These are phyloP conservation scores for Heterobasidion irregulare DNA, from an alignment of 1,284 basidiomycete genomes.

Conservation along the genomic window DNA sequence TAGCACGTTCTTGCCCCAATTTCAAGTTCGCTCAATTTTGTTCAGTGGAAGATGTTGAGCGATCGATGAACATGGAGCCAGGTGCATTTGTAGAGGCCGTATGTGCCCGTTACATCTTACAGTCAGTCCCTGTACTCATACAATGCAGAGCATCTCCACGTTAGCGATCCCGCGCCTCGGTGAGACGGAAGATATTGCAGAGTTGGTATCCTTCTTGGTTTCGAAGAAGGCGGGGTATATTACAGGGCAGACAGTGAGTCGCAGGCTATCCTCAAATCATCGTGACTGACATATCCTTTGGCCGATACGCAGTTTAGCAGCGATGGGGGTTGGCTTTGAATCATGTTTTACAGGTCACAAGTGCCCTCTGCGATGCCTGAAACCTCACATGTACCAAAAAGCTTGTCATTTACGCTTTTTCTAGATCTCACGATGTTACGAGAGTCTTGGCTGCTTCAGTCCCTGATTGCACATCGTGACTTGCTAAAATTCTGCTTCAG, in stretches of 20 bases:
- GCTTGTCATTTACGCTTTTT: too few species aligned
- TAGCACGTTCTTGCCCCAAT: neutral
- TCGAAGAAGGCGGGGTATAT: slow-evolving; percentile 11
- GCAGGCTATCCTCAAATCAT: neutral
- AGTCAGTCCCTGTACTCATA: neutral
- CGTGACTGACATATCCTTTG: too few species aligned
- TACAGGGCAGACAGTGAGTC: slow-evolving; percentile 9
- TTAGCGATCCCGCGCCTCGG: slow-evolving; percentile 4
- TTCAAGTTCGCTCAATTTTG: neutral
- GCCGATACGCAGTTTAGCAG: too few species aligned
- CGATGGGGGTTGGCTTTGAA: too few species aligned
- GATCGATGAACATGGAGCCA: neutral
- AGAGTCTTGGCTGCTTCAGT: too few species aligned
- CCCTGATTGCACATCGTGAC: too few species aligned
- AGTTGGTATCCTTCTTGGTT: slow-evolving; percentile 13
- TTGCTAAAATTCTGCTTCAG: too few species aligned
- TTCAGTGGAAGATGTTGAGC: neutral
- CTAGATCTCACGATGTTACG: too few species aligned
- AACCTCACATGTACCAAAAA: too few species aligned
- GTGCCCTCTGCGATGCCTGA: too few species aligned
- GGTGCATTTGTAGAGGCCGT: neutral
- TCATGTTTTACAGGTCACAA: too few species aligned
- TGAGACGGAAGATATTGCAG: slow-evolving; percentile 11
- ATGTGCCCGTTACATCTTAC: neutral
- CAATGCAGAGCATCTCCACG: neutral